These are phyloP conservation scores for Castanea mollissima DNA, from an alignment of 306 rosid species.

Conservation along the genomic window DNA sequence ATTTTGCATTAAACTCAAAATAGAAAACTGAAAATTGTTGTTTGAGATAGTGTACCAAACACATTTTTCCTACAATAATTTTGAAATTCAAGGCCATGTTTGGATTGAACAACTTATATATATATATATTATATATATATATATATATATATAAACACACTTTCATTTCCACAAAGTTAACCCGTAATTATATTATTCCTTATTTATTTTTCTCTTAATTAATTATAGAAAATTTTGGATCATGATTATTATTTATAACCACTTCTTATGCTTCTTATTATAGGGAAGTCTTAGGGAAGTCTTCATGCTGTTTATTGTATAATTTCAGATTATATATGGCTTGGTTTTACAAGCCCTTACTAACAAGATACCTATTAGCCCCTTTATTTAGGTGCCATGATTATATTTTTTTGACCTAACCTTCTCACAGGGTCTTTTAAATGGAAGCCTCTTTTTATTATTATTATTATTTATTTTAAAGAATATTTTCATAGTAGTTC, in stretches of 20 bases:
- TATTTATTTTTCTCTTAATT: neutral
- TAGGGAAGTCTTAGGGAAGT: neutral
- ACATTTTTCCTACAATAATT: neutral
- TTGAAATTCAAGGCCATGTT: neutral
- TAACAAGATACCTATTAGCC: neutral
- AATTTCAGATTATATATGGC: neutral
- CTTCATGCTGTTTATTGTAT: neutral
- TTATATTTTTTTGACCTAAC: neutral
- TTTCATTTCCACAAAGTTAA: neutral
- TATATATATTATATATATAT: no score
- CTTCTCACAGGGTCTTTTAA: neutral
- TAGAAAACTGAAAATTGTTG: no score
- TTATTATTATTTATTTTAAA: neutral
- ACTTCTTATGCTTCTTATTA: neutral
- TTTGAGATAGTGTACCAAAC: no score
- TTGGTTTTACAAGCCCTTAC: neutral
- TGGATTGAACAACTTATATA: neutral
- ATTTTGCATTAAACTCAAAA: no score
- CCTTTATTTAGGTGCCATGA: neutral
- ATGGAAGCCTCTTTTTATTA: neutral
- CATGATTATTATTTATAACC: neutral
- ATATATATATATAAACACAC: neutral
- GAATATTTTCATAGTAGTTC: neutral
- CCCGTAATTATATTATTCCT: neutral
- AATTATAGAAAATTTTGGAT: neutral